Base-by-base conservation (phyloP, 805 yeast genomes). In the Pichia kluyveri region DNA sequence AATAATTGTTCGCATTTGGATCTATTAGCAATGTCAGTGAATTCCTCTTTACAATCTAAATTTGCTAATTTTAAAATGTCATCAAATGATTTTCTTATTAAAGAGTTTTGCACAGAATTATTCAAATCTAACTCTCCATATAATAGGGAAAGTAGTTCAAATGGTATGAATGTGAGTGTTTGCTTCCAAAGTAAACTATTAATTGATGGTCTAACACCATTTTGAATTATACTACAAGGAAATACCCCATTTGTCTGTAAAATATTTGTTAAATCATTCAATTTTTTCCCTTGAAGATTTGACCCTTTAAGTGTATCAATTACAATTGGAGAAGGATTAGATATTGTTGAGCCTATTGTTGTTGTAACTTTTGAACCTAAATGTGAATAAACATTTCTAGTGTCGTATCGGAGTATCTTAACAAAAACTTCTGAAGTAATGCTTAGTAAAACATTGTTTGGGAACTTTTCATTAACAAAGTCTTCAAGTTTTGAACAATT, bases 141-240 rank as follows among this genome's bases (percentile, higher is more conserved):
- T 15, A 62, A 42, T 15, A 63, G 37, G 2, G 58, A 42, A 39
- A 57, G 26, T 4, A 57, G 47, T 19, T 56, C 60, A 46, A 63
- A 48, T n/a, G 45, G 40, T n/a, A 59, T 37, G 42, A 59, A 60
- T 0, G 61, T 52, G 12, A 63, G 49, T n/a, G 60, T 50, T 42
- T 57, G 46, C 37, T 60, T 63, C 68, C 68, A 63, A 2, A 58
- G 56, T 48, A 48, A 55, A 39, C 61, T 57, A 40, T 47, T 53
- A 41, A 60, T 54, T 10, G 62, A 53, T 8, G 68, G 68, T 26
- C 48, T 54, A 1, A 56, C 54, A 5, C 60, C 62, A 27, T 46
- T 48, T n/a, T 61, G 61, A 26, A 62, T 51, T 36, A 57, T 44
- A 38, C 51, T 51, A 30, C 60, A 57, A 0, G 65, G 63, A 39